phyloP scores from a whole-genome alignment of 2,329 filamentous ascomycete species.

The Colletotrichum cuscutae region DNA sequence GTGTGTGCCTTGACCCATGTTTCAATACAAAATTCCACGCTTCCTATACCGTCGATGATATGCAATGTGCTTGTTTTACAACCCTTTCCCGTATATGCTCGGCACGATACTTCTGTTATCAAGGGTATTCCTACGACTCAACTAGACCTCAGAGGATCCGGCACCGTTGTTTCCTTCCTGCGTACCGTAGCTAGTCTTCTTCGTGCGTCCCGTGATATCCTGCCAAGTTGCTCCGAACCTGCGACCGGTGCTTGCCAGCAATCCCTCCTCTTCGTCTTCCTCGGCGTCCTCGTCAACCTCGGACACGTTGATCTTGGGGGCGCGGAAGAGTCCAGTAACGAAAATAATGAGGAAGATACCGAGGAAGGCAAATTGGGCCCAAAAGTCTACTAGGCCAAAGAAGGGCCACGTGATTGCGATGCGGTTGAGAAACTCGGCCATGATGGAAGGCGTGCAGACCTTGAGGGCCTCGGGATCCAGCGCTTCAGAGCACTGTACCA shows the following conservation, averaged over 20 bases:
- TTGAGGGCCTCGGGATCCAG: slow-evolving; percentile 76
- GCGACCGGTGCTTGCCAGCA: slow-evolving; percentile 84
- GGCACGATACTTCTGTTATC: background rate
- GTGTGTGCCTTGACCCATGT: slow-evolving; percentile 17
- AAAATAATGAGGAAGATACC: slow-evolving; percentile 86
- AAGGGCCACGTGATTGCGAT: slow-evolving; percentile 95
- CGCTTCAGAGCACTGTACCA: slow-evolving; percentile 85
- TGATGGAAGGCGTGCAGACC: slow-evolving; percentile 90
- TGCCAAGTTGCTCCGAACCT: slow-evolving; percentile 90
- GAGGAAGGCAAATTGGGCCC: slow-evolving; percentile 94
- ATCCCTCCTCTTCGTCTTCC: slow-evolving; percentile 91
- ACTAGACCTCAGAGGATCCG: slow-evolving; percentile 19
- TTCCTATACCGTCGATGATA: background rate
- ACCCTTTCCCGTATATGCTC: background rate
- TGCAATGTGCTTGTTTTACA: slow-evolving; percentile 2
- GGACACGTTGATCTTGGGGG: slow-evolving; percentile 79
- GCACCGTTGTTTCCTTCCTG: slow-evolving; percentile 13
- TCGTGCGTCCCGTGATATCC: slow-evolving; percentile 74
- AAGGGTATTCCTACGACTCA: background rate
- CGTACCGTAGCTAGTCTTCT: slow-evolving; percentile 34
- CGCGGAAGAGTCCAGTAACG: slow-evolving; percentile 80
- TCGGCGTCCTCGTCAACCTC: slow-evolving; percentile 90
- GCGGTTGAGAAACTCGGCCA: slow-evolving; percentile 92
- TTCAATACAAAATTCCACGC: background rate
- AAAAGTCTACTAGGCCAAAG: slow-evolving; percentile 93